Percentiles rank a stretch among this genome's conserved stretches.
Conservation (phyloP, 352 stramenopile species). For the Nothophytophthora sp. region DNA sequence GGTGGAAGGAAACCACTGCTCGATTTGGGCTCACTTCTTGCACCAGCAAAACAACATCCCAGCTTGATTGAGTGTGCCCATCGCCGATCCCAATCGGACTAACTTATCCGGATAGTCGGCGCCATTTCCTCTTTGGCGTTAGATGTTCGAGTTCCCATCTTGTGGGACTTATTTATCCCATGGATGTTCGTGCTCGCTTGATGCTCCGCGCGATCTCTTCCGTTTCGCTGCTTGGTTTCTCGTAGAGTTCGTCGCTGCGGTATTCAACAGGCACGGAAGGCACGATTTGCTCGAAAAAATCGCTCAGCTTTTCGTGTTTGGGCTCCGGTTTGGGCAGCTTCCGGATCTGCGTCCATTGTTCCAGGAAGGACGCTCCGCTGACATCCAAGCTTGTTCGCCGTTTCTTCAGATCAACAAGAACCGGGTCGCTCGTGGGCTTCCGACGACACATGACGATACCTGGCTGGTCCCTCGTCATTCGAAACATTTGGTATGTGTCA, state of each 20-base stretch:
- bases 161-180: neutral
- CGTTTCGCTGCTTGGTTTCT: neutral
- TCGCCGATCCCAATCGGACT: too few species aligned
- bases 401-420: neutral
- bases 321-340: neutral
- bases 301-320: neutral
- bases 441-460: neutral
- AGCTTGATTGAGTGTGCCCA: too few species aligned
- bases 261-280: neutral
- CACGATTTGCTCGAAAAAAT: neutral
- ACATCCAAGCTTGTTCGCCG: neutral
- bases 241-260: neutral
- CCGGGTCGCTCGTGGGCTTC: neutral
- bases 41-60: too few species aligned
- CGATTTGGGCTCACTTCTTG: too few species aligned
- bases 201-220: neutral
- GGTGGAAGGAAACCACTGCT: too few species aligned
- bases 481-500: neutral
- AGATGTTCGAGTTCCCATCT: too few species aligned
- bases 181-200: neutral
- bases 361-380: neutral
- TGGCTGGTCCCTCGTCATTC: neutral
- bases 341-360: neutral
- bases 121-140: too few species aligned
- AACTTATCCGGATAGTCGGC: too few species aligned